Base-by-base conservation (phyloP, 345 rosid species). In the Cochlearia excelsa region DNA sequence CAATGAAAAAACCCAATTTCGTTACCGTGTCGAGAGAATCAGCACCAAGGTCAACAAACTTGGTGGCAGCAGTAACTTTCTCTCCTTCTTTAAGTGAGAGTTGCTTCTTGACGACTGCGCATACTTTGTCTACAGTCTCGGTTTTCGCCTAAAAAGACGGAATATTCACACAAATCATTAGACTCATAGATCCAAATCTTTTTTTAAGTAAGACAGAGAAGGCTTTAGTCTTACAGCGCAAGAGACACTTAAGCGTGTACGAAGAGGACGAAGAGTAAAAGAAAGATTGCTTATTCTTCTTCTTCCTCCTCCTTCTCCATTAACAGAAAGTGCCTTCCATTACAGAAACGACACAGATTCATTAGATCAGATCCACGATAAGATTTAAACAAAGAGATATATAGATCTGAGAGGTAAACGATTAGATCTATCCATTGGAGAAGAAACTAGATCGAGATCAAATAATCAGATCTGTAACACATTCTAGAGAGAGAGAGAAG, bases 1-100 rank as follows among this genome's bases (percentile, higher is more conserved):
- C 35, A 33, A 26, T 58, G 23, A 4, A 7, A 6, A 43, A 11
- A 0, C 23, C 0, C 23, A 16, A 16, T 16, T 16, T 16, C 5
- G 41, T 60, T 77, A 84, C 90, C 70, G 85, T 80, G 37, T 84
- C 90, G 52, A 84, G 87, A 51, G 90, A 84, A 80, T 84, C 90
- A 31, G 90, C 90, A 60, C 87, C 87, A 29, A 84, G 90, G 0
- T 72, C 74, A 46, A 31, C 2, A 47, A 84, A 84, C 37, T 68
- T 76, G 43, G 90, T 73, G 1, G 40, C 73, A 2, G 78, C 87
- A 0, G 42, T 61, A 46, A 84, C 77, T 6, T 46, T 1, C 16
- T 59, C n/a, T 0, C 34, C 76, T 0, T 11, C 63, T 5, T 73
- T 4, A 46, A 84, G 39, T 6, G 87, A 82, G 65, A 84, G 80